phyloP scores from a whole-genome alignment of 2,329 filamentous ascomycete genomes.

The Periglandula ipomoeae region DNA sequence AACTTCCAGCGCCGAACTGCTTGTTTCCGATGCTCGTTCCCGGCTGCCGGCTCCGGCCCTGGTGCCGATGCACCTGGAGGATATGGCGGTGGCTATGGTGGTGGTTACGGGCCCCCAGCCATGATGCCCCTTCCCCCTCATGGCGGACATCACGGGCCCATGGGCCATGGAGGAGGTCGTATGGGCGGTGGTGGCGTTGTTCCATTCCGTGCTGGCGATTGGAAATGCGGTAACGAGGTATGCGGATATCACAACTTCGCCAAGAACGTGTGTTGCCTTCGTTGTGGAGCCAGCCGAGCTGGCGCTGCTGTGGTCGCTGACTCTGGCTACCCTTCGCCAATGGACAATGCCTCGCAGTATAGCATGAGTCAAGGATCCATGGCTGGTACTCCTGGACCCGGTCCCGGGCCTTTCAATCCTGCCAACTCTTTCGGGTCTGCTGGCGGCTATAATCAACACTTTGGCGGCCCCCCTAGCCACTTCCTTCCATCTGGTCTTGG shows the following conservation, averaged over 20 bases:
- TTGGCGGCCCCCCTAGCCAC: slow-evolving; percentile 77
- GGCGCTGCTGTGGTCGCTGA: slow-evolving; percentile 91
- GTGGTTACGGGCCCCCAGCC: slow-evolving; percentile 57
- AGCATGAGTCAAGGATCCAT: slow-evolving; percentile 84
- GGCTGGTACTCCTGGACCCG: slow-evolving; percentile 71
- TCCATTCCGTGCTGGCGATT: slow-evolving; percentile 95
- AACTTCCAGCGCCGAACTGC: slow-evolving; percentile 98
- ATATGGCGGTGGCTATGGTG: slow-evolving; percentile 59
- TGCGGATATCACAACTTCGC: slow-evolving; percentile 99
- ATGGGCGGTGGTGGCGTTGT: slow-evolving; percentile 80
- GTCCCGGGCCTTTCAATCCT: slow-evolving; percentile 65
- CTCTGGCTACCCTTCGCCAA: slow-evolving; percentile 80
- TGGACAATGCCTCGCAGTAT: slow-evolving; percentile 78
- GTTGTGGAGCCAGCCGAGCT: slow-evolving; percentile 89
- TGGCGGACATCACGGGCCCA: slow-evolving; percentile 52
- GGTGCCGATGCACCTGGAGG: slow-evolving; percentile 52
- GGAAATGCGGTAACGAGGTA: slow-evolving; percentile 96
- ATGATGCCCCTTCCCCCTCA: slow-evolving; percentile 76
- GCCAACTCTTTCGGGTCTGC: slow-evolving; percentile 59
- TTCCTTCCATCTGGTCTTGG: slow-evolving; percentile 85
- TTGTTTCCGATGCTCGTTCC: slow-evolving; percentile 98
- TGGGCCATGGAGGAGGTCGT: slow-evolving; percentile 53
- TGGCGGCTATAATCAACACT: slow-evolving; percentile 66
- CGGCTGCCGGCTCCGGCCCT: slow-evolving; percentile 75
- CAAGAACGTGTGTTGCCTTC: slow-evolving; percentile 96